phyloP scores from a whole-genome alignment of 768 basidiomycete species.

The Termitomyces titanicus region DNA sequence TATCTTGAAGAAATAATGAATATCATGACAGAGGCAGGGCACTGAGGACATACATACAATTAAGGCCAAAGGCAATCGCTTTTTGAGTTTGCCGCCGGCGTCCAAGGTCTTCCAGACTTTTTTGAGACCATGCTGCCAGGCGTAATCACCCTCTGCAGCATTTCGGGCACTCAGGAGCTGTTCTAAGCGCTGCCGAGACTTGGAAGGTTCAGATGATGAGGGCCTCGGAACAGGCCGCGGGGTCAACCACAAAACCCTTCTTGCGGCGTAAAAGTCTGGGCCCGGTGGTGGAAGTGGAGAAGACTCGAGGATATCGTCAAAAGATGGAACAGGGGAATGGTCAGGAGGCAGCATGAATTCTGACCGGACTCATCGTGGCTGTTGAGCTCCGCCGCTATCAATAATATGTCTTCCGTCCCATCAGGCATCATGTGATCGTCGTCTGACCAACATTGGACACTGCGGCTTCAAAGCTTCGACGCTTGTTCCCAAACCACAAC shows the following conservation, averaged over 20 bases:
- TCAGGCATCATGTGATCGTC: conserved; percentile 13
- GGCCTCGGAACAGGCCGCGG: conserved; percentile 15
- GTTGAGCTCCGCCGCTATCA: background rate
- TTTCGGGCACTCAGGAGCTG: conserved; percentile 43
- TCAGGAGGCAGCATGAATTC: conserved; percentile 6
- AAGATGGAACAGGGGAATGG: conserved; percentile 14
- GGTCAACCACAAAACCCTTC: conserved; percentile 60
- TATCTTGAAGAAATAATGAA: conserved; percentile 42
- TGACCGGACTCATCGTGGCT: conserved; percentile 2
- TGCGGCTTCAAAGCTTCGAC: background rate
- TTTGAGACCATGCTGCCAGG: conserved; percentile 55
- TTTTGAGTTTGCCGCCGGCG: conserved; percentile 55
- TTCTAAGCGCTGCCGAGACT: conserved; percentile 47
- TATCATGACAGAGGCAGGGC: conserved; percentile 3
- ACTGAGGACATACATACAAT: conserved; percentile 55
- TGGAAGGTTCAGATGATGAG: conserved; percentile 21
- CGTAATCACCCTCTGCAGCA: conserved; percentile 43
- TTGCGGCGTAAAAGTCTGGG: conserved; percentile 57
- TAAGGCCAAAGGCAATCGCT: conserved; percentile 55
- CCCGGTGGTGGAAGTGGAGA: conserved; percentile 57
- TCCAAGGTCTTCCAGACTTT: conserved; percentile 63
- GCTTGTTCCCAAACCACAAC: conserved; percentile 30
- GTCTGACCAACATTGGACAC: conserved; percentile 10
- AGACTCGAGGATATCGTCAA: conserved; percentile 36
- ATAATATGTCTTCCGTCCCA: conserved; percentile 1